Evolutionary conservation across 2,329 filamentous ascomycete genomes (phyloP), one percentile per base, ranked within the genome.

Genomic region (Knufia petricola): DNA sequence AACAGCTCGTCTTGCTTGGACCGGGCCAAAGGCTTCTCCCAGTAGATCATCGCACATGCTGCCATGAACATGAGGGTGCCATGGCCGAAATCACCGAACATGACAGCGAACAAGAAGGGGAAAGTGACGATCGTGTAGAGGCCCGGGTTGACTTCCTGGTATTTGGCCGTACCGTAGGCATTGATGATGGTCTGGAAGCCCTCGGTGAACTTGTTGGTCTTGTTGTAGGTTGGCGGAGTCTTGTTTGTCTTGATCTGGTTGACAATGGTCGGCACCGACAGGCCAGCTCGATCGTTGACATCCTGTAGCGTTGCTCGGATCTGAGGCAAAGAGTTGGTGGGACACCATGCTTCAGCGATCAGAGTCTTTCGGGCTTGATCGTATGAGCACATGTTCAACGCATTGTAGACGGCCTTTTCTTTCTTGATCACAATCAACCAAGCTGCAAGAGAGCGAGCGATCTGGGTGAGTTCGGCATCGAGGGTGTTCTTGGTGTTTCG

Each of bases 171-270:
- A 63, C 92, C 94, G 63, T 98, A 98, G 23, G 94, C 92, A 61
- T 98, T 90, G 66, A 98, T 94, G 65, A 98, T 98, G 50, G 90
- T 96, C 69, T 98, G 92, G 74, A 98, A 98, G 20, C 84, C 92
- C 61, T 95, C 84, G 2, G 94, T 98, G 64, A 96, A 96, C 68
- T 90, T 95, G 76, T 98, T 98, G 26, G 89, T 95, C 73, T 94
- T 94, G 67, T 95, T 81, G 66, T 94, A 96, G 0, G 92, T 98
- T 1, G 92, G 92, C 21, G 94, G 92, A 4, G 87, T 96, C 76
- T 95, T 96, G 71, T 89, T 95, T 37, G 90, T 96, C 60, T 82
- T 83, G 64, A 98, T 92, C 71, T 95, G 88, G 66, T 96, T 96
- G 73, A 98, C 90, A 61, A 98, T 96, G 46, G 90, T 96, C 6